These are phyloP conservation scores for Daedalea quercina DNA, from an alignment of 768 basidiomycete genomes.

Conservation along the genomic window DNA sequence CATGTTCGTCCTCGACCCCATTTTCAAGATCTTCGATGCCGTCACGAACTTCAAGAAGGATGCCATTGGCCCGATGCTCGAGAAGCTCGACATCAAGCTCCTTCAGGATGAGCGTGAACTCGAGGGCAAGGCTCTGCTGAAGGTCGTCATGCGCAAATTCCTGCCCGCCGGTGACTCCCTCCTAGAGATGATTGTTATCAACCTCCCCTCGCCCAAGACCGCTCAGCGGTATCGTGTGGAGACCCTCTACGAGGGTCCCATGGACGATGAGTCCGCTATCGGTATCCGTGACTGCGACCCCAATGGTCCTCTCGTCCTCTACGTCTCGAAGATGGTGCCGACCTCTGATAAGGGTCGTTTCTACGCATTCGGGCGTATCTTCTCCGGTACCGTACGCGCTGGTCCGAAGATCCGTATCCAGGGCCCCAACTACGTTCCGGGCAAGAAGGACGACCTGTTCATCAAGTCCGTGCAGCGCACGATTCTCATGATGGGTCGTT, in stretches of 20 bases:
- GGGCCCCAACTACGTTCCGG: constrained; percentile 97
- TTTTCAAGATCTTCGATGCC: constrained; percentile 96
- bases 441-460: constrained; percentile 98
- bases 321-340: constrained; percentile 99
- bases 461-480: constrained; percentile 98
- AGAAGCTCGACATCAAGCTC: constrained; percentile 94
- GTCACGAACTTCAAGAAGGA: constrained; percentile 99
- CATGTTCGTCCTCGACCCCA: constrained; percentile 96
- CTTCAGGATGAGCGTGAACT: constrained; percentile 83
- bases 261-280: constrained; percentile 99
- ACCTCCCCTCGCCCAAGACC: constrained; percentile 94
- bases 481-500: constrained; percentile 99
- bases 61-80: constrained; percentile 71
- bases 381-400: constrained; percentile 94
- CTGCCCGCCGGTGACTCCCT: constrained; percentile 97
- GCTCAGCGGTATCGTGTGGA: constrained; percentile 99
- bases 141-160: constrained; percentile 99
- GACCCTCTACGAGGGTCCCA: constrained; percentile 98
- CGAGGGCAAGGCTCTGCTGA: constrained; percentile 93
- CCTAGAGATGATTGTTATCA: constrained; percentile 99
- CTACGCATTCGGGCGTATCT: constrained; percentile 99
- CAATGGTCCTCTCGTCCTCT: constrained; percentile 91
- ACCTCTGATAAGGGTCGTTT: constrained; percentile 99
- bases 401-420: constrained; percentile 99
- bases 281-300: constrained; percentile 98